A percentile compares a stretch with the other conserved stretches of the same genome.
Conservation (phyloP, 2,329 filamentous ascomycete genomes). For the Zarea fungicola region DNA sequence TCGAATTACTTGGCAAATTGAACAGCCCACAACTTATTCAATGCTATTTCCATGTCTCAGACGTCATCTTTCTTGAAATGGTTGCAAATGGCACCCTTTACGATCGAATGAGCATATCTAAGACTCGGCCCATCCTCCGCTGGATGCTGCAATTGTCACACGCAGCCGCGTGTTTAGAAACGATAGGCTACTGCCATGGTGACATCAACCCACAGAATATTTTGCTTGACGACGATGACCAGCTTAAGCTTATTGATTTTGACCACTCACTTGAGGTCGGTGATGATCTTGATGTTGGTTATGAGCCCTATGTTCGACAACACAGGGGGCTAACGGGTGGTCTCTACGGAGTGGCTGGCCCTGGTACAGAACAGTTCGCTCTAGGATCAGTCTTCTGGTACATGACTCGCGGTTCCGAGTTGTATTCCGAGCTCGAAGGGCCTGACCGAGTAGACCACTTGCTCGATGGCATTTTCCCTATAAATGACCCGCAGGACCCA, state of each 20-base stretch:
- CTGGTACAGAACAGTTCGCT: slow-evolving; percentile 17
- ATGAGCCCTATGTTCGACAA: slow-evolving; percentile 19
- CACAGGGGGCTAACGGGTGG: slow-evolving; percentile 8
- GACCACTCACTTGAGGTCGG: slow-evolving; percentile 14
- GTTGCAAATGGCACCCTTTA: slow-evolving; percentile 15
- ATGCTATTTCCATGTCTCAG: slow-evolving; percentile 10
- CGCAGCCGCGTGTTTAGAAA: slow-evolving; percentile 15
- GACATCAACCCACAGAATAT: slow-evolving; percentile 20
- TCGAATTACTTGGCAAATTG: slow-evolving; percentile 13
- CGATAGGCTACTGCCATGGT: slow-evolving; percentile 16
- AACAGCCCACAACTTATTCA: slow-evolving; percentile 14
- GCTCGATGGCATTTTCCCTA: slow-evolving; percentile 14
- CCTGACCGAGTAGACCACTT: slow-evolving; percentile 14
- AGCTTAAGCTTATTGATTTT: slow-evolving; percentile 19
- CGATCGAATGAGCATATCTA: slow-evolving; percentile 13
- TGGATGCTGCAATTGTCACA: slow-evolving; percentile 17
- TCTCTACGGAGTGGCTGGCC: slow-evolving; percentile 13
- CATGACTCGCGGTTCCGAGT: slow-evolving; percentile 15
- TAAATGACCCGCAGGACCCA: slow-evolving; percentile 8
- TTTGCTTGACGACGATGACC: slow-evolving; percentile 15
- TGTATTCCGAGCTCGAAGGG: slow-evolving; percentile 17
- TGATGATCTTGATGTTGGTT: slow-evolving; percentile 15
- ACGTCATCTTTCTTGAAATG: slow-evolving; percentile 17
- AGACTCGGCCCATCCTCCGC: slow-evolving; percentile 11
- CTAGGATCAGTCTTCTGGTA: slow-evolving; percentile 19